Evolutionary conservation across 1,284 basidiomycete species (phyloP), one percentile per base, ranked within the genome.

Genomic region (Ustilago cynodontis): DNA sequence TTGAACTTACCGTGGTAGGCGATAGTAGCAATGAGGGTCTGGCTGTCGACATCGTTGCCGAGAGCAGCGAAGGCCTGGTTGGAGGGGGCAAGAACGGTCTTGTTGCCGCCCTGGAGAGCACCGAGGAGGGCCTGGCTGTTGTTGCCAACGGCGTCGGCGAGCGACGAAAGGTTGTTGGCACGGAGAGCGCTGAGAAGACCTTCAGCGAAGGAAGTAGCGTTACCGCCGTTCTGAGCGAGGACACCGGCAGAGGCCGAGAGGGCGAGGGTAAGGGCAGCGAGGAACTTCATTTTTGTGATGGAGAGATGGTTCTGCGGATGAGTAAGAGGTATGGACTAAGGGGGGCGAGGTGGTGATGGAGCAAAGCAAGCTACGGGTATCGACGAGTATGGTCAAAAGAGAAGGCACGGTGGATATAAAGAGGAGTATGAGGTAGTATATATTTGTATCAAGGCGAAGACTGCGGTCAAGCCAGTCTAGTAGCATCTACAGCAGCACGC

Each of bases 1-100:
- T 6, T n/a, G 9, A 5, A 71, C 69, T 62, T 59, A 76, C 69
- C 73, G 82, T 92, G 91, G 86, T 92, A 92, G 6, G 90, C 86
- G 57, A 92, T 81, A 53, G 90, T 86, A 61, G 89, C 85, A 37
- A 88, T 85, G 16, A 91, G 77, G 16, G 82, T 62, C 71, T 89
- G 87, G 58, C 77, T 81, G 1, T 88, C 85, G 35, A 88, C 82
- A 33, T 79, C 58, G 35, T 73, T 61, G 31, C 85, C 80, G n/a
- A 87, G 83, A 11, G 59, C 65, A 28, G 65, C 54, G 65, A 87
- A 86, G 8, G 85, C 87, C 20, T 73, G 78, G 78, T 88, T 86
- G 77, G 60, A 84, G 18, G 87, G 87, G 8, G 87, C 88, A 50
- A 88, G 86, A 59, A 88, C 83, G 29, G 87, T 87, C 63, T 78